Evolutionary conservation across 805 yeast species (phyloP).

Genomic region (Yamadazyma nakazawae): DNA sequence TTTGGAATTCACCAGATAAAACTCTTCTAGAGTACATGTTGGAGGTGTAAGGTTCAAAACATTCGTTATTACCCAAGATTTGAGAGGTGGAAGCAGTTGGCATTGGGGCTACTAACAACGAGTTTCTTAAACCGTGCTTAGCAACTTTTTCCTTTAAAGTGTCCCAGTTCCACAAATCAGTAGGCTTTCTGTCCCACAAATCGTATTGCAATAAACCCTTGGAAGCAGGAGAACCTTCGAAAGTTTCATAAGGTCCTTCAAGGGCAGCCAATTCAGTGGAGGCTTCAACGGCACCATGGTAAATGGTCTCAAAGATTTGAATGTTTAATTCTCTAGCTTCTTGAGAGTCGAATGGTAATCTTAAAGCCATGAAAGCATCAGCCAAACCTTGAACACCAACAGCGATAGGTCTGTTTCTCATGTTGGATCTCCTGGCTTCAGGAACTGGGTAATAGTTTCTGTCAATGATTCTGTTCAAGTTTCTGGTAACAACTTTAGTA

Average conservation of each 20-base stretch:
- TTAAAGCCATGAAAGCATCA: constrained; percentile 52
- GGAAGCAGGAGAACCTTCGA: constrained; percentile 58
- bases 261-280: constrained; percentile 50
- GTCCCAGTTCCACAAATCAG: constrained; percentile 60
- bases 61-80: constrained; percentile 58
- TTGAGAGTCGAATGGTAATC: constrained; percentile 56
- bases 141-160: constrained; percentile 46
- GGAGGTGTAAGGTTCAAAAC: constrained; percentile 62
- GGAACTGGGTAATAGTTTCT: constrained; percentile 55
- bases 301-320: constrained; percentile 59
- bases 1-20: constrained; percentile 61
- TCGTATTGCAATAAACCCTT: constrained; percentile 56
- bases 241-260: constrained; percentile 51
- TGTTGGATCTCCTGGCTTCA: constrained; percentile 51
- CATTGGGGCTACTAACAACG: constrained; percentile 62
- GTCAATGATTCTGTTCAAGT: constrained; percentile 56
- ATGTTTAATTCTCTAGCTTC: constrained; percentile 55
- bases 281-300: constrained; percentile 58
- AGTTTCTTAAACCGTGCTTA: constrained; percentile 53
- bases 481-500: constrained; percentile 51
- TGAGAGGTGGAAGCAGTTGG: constrained; percentile 68
- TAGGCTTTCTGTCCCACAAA: constrained; percentile 57
- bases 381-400: constrained; percentile 65
- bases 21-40: constrained; percentile 63
- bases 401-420: constrained; percentile 60